Percentiles rank a stretch among this genome's conserved stretches.
Evolutionary conservation across 73 alveolate genomes (phyloP).

Genomic region (Tetrahymena thermophila): DNA sequence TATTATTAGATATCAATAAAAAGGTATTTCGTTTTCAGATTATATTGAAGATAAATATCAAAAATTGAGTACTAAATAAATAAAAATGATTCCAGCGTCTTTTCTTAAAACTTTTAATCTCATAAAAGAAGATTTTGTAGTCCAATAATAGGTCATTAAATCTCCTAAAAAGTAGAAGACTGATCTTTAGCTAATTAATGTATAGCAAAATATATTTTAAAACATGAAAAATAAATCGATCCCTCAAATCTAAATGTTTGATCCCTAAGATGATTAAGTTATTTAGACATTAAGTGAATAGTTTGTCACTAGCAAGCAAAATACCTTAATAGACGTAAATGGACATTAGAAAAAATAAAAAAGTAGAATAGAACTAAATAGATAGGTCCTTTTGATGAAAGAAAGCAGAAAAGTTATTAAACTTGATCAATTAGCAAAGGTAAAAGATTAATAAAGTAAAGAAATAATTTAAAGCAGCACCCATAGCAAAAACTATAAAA

Average conservation of each 20-base stretch:
- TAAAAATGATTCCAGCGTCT: background rate
- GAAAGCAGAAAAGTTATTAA: background rate
- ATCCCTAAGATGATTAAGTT: background rate
- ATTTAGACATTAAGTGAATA: background rate
- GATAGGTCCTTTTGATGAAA: background rate
- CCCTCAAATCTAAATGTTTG: background rate
- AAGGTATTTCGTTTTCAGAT: background rate
- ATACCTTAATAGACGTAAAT: background rate
- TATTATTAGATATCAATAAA: too few species aligned
- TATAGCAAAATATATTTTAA: too few species aligned
- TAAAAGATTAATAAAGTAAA: too few species aligned
- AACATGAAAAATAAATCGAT: background rate
- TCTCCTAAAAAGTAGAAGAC: background rate
- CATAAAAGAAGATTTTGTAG: background rate
- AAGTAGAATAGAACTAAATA: background rate
- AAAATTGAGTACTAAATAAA: background rate
- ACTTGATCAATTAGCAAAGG: background rate
- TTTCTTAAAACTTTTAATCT: background rate
- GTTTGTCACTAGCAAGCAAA: background rate
- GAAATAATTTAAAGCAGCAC: background rate
- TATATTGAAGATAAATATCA: background rate
- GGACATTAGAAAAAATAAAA: background rate
- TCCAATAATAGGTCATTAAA: background rate
- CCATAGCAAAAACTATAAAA: too few species aligned
- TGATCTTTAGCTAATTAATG: background rate